A percentile compares a stretch with the other conserved stretches of the same genome.
Conservation (phyloP, 495 filamentous ascomycete species). For the Hypoxylon crocopeplum region DNA sequence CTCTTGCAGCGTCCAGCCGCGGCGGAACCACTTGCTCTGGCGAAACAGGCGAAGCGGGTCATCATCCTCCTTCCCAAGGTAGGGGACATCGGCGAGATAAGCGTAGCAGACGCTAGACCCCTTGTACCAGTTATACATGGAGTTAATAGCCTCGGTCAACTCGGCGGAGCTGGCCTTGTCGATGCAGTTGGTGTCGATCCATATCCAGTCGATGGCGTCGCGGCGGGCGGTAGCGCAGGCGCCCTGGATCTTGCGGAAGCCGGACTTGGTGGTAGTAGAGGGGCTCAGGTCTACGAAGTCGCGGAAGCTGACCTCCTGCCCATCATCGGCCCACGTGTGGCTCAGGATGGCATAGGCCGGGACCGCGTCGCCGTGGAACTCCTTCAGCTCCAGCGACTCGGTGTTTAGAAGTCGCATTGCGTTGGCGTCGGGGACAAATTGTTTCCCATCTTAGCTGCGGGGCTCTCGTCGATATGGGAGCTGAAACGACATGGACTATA, state of each 20-base stretch:
- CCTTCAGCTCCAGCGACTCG: conserved; percentile 21
- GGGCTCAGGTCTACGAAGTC: too few species aligned
- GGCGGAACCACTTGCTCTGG: conserved; percentile 43
- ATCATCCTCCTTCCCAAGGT: neutral
- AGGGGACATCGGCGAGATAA: conserved; percentile 35
- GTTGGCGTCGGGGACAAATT: too few species aligned
- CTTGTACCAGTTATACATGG: conserved; percentile 40
- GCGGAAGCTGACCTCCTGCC: too few species aligned
- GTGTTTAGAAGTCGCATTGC: conserved; percentile 43
- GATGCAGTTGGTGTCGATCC: conserved; percentile 45
- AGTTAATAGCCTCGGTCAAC: too few species aligned
- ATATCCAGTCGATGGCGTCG: conserved; percentile 34
- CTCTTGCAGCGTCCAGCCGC: conserved; percentile 53
- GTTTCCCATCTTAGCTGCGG: too few species aligned
- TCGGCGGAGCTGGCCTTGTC: conserved; percentile 42
- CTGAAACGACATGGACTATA: too few species aligned
- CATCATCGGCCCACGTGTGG: too few species aligned
- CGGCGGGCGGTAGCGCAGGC: conserved; percentile 32
- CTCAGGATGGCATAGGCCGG: too few species aligned
- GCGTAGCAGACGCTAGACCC: conserved; percentile 38
- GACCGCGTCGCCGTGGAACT: conserved; percentile 25
- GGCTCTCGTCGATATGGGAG: too few species aligned
- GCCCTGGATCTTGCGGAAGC: too few species aligned
- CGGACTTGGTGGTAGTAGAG: too few species aligned
- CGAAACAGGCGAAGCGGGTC: neutral